Evolutionary conservation across 2,329 filamentous ascomycete species (phyloP).

Genomic region (Stagonosporopsis chrysanthemi): DNA sequence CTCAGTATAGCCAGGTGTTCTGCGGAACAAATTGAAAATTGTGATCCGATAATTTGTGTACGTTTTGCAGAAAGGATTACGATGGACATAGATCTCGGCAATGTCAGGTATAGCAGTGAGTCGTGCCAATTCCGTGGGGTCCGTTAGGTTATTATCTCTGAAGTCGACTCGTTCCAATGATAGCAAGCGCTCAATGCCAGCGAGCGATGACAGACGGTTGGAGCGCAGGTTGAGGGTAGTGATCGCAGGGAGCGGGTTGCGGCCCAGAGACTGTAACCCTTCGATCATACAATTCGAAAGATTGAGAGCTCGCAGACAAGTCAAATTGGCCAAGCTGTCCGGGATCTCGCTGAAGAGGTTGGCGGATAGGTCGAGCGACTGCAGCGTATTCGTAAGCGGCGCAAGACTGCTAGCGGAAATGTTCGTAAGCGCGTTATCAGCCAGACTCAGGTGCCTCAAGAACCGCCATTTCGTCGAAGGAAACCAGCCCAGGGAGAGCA

Average conservation of each 20-base stretch:
- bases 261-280: constrained; percentile 83
- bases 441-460: constrained; percentile 86
- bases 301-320: constrained; percentile 89
- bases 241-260: constrained; percentile 89
- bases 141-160: constrained; percentile 87
- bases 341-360: constrained; percentile 96
- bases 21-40: constrained; percentile 96
- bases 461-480: constrained; percentile 94
- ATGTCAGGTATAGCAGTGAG: constrained; percentile 91
- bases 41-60: constrained; percentile 84
- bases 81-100: constrained; percentile 88
- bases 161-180: constrained; percentile 91
- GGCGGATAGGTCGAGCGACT: constrained; percentile 89
- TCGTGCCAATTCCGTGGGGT: constrained; percentile 88
- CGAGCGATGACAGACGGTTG: constrained; percentile 86
- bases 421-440: constrained; percentile 87
- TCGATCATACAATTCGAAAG: constrained; percentile 98
- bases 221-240: constrained; percentile 89
- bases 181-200: constrained; percentile 86
- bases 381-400: constrained; percentile 85
- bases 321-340: constrained; percentile 84
- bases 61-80: constrained; percentile 90
- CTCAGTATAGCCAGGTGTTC: constrained; percentile 85
- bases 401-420: constrained; percentile 77
- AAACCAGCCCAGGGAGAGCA: constrained; percentile 74